Evolutionary conservation across 23 red algal genomes (phyloP).

Genomic region (Gracilaria caudata): DNA sequence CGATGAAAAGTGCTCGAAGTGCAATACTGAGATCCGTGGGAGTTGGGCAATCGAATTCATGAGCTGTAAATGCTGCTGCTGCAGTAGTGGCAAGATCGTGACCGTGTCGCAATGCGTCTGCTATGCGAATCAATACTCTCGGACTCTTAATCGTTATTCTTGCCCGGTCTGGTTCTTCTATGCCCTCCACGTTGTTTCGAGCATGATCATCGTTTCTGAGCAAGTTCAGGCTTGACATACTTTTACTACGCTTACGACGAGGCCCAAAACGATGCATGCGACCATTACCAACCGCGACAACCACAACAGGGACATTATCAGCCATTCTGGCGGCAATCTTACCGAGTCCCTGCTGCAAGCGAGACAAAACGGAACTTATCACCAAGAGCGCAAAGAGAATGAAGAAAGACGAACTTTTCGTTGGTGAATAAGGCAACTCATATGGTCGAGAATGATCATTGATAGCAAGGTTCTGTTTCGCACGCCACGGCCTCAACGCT

Average conservation of each 20-base stretch:
- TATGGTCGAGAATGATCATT: constrained; percentile 62
- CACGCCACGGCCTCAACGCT: constrained; percentile 45
- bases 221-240: constrained; percentile 20
- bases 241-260: constrained; percentile 34
- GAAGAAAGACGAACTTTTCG: constrained; percentile 28
- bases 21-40: constrained; percentile 44
- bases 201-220: constrained; percentile 11
- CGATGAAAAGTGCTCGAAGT: constrained; percentile 51
- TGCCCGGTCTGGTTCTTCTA: constrained; percentile 13
- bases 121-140: constrained; percentile 52
- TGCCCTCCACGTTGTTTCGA: neutral
- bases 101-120: constrained; percentile 56
- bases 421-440: constrained; percentile 46
- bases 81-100: constrained; percentile 53
- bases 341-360: constrained; percentile 52
- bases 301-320: constrained; percentile 48
- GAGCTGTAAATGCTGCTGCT: constrained; percentile 48
- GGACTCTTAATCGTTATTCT: constrained; percentile 48
- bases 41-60: constrained; percentile 65
- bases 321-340: constrained; percentile 57
- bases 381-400: constrained; percentile 43
- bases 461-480: constrained; percentile 57
- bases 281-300: constrained; percentile 51
- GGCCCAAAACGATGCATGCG: constrained; percentile 64
- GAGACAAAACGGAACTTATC: constrained; percentile 51